Percentiles rank a stretch among this genome's conserved stretches.
Conservation (phyloP, 129 eudicot species). For the Dittrichia graveolens region DNA sequence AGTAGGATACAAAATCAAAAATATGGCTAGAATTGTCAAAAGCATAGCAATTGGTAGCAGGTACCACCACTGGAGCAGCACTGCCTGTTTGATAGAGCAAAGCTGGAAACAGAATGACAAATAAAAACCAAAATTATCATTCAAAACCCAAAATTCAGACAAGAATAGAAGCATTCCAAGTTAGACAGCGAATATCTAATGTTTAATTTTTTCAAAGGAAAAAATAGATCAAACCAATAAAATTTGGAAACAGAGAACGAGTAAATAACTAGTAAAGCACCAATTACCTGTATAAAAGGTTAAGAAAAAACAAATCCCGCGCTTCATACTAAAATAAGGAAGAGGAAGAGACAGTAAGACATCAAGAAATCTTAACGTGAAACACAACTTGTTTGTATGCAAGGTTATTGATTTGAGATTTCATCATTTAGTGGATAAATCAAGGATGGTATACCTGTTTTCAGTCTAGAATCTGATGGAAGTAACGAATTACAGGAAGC, state of each 20-base stretch:
- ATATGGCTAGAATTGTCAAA: constrained; percentile 81
- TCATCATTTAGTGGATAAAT: constrained; percentile 4
- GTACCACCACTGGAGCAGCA: constrained; percentile 66
- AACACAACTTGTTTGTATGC: not conserved
- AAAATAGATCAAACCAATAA: not conserved
- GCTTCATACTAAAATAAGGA: constrained; percentile 24
- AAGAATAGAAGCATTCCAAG: not conserved
- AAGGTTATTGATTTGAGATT: constrained; percentile 20
- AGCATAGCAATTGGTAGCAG: constrained; percentile 69
- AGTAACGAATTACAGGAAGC: constrained; percentile 3
- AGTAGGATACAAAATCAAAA: constrained; percentile 88
- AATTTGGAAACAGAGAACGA: not conserved
- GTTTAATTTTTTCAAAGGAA: not conserved
- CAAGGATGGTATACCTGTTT: constrained; percentile 20
- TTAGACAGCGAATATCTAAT: not conserved
- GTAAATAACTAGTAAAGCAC: not conserved
- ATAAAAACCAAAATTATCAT: not conserved
- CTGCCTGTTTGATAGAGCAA: constrained; percentile 41
- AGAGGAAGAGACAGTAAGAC: constrained; percentile 9
- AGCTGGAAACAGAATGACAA: constrained; percentile 36
- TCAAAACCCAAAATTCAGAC: not conserved
- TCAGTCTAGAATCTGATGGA: not conserved
- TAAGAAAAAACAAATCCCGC: constrained; percentile 24
- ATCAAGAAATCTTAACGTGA: constrained; percentile 9
- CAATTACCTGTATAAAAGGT: constrained; percentile 37